Evolutionary conservation across 805 yeast genomes (phyloP).

Genomic region (Cyberlindnera meyerae): DNA sequence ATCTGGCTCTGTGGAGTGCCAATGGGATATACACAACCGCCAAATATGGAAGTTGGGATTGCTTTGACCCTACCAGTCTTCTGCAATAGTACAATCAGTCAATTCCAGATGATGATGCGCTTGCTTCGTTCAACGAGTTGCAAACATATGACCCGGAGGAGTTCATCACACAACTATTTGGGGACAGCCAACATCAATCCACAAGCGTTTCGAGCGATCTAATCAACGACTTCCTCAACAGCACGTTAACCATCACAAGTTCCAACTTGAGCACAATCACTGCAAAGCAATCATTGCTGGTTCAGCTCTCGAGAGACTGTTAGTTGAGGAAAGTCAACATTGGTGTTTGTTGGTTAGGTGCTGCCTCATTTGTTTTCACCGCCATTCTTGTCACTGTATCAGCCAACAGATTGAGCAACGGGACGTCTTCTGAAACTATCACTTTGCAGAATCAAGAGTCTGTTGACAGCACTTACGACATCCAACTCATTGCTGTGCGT

Average conservation of each 20-base stretch:
- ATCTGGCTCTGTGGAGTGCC: constrained; percentile 22
- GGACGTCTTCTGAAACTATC: constrained; percentile 1
- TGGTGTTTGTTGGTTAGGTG: constrained; percentile 11
- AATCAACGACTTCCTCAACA: constrained; percentile 4
- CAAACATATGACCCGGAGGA: constrained; percentile 2
- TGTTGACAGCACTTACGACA: too few species aligned
- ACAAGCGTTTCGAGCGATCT: neutral
- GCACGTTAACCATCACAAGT: constrained; percentile 7
- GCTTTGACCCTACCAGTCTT: constrained; percentile 22
- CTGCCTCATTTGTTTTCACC: constrained; percentile 11
- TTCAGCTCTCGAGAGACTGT: constrained; percentile 17
- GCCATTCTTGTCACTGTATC: constrained; percentile 6
- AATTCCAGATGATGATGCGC: constrained; percentile 6
- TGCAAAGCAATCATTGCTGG: constrained; percentile 10
- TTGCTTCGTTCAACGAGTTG: constrained; percentile 4
- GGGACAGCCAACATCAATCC: neutral
- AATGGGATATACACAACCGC: constrained; percentile 23
- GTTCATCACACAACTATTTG: too few species aligned
- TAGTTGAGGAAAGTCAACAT: constrained; percentile 15
- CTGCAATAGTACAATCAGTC: constrained; percentile 26
- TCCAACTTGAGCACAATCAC: constrained; percentile 9
- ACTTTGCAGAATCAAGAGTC: too few species aligned
- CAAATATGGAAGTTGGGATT: constrained; percentile 26
- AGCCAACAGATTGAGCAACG: constrained; percentile 9
- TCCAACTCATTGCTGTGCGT: too few species aligned